phyloP scores from a whole-genome alignment of 257 asterid genomes.

The Verbena officinalis region DNA sequence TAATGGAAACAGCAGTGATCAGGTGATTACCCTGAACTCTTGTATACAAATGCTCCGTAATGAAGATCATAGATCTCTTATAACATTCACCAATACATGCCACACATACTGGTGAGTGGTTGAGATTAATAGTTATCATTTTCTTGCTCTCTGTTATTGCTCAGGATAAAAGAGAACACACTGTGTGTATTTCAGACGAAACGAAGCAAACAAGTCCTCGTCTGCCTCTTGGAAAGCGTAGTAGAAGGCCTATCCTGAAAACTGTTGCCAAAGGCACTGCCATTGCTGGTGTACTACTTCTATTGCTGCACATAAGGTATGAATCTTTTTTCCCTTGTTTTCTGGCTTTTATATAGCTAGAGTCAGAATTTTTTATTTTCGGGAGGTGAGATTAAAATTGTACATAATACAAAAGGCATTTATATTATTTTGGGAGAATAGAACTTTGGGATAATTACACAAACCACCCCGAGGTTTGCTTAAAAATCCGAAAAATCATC shows the following conservation, averaged over 20 bases:
- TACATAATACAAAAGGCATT: too few species aligned
- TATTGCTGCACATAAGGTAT: constrained; percentile 72
- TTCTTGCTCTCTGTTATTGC: not conserved
- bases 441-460: too few species aligned
- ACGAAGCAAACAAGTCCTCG: constrained; percentile 26
- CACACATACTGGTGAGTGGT: too few species aligned
- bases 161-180: constrained; percentile 41
- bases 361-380: too few species aligned
- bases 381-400: too few species aligned
- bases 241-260: constrained; percentile 48
- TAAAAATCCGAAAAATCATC: too few species aligned
- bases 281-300: constrained; percentile 59
- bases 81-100: too few species aligned
- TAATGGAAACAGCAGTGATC: constrained; percentile 31
- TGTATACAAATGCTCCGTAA: too few species aligned
- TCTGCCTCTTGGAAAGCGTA: constrained; percentile 34
- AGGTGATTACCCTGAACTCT: constrained; percentile 53
- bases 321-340: constrained; percentile 15
- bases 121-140: not conserved
- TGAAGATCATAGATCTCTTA: too few species aligned
- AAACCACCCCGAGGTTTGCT: too few species aligned
- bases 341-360: not conserved
- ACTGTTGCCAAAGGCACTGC: constrained; percentile 79
- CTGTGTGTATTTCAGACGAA: constrained; percentile 5
- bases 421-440: too few species aligned